These are phyloP conservation scores for Dimocarpus longan DNA, from an alignment of 345 rosid genomes.

Conservation along the genomic window DNA sequence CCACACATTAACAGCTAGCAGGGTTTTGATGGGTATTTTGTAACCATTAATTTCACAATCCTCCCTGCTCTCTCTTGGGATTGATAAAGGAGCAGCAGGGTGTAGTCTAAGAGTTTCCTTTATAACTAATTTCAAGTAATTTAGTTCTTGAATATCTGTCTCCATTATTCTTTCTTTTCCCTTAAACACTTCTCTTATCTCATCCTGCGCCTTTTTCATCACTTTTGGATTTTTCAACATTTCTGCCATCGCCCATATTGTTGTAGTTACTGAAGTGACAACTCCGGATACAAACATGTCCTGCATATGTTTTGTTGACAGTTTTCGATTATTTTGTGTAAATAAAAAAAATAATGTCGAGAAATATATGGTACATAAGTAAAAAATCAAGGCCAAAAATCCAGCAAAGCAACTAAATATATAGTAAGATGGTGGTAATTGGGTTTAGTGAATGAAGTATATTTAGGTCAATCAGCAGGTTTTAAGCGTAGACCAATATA, in stretches of 20 bases:
- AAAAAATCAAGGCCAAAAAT: too few relatives aligned
- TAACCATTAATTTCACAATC: background rate
- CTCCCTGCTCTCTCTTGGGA: conserved; percentile 19
- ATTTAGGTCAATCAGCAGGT: too few relatives aligned
- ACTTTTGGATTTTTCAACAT: conserved; percentile 15
- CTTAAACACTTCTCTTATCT: conserved; percentile 9
- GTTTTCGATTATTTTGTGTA: too few relatives aligned
- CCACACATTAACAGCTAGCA: background rate
- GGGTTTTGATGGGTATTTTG: background rate
- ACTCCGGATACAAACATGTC: conserved; percentile 15
- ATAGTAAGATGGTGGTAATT: background rate
- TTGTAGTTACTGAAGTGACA: conserved; percentile 2
- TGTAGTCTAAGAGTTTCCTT: conserved; percentile 28
- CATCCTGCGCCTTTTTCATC: conserved; percentile 31
- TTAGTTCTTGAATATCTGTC: conserved; percentile 1
- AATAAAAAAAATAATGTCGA: too few relatives aligned
- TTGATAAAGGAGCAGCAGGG: conserved; percentile 23
- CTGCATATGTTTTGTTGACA: background rate
- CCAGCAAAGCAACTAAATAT: too few relatives aligned
- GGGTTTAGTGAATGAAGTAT: background rate
- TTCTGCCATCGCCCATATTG: conserved; percentile 38
- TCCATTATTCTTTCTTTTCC: conserved; percentile 14
- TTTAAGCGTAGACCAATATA: background rate
- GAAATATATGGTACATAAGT: too few relatives aligned
- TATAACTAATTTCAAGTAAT: conserved; percentile 17